Conservation (phyloP, 306 rosid species). For the Herpetospermum pedunculosum region DNA sequence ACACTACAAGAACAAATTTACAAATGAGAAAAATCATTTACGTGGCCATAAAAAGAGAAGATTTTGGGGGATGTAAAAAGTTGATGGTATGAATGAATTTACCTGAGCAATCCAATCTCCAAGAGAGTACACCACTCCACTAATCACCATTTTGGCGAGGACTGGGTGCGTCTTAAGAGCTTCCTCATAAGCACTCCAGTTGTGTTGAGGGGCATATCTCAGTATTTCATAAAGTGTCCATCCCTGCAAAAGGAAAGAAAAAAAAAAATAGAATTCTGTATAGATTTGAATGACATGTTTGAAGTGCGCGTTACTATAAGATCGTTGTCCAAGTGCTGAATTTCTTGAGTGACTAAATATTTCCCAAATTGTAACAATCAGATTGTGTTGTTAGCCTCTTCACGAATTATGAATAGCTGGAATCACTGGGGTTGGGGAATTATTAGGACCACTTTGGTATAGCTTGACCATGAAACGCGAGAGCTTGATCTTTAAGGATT, state of each 20-base stretch:
- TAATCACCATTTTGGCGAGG: conserved; percentile 90
- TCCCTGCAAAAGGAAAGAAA: conserved; percentile 33
- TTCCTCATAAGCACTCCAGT: conserved; percentile 95
- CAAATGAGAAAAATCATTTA: not conserved
- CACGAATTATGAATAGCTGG: not conserved
- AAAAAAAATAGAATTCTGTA: not conserved
- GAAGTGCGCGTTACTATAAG: not conserved
- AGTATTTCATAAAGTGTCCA: conserved; percentile 89
- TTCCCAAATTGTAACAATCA: not conserved
- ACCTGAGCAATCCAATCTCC: conserved; percentile 99
- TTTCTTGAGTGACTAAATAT: not conserved
- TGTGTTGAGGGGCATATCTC: conserved; percentile 88
- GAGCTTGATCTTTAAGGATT: not conserved
- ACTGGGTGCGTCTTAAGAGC: conserved; percentile 91
- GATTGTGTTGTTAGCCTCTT: no score
- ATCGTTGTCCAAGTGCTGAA: not conserved
- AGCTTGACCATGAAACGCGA: not conserved
- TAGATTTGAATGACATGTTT: not conserved
- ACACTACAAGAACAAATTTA: conserved; percentile 44
- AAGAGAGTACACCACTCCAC: conserved; percentile 85
- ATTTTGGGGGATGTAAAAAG: not conserved
- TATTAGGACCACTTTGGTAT: not conserved
- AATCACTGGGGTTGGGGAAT: not conserved
- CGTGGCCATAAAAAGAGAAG: not conserved
- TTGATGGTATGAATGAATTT: not conserved